Evolutionary conservation across 1,284 basidiomycete genomes (phyloP).

Genomic region (Singerocomus inundabilis): DNA sequence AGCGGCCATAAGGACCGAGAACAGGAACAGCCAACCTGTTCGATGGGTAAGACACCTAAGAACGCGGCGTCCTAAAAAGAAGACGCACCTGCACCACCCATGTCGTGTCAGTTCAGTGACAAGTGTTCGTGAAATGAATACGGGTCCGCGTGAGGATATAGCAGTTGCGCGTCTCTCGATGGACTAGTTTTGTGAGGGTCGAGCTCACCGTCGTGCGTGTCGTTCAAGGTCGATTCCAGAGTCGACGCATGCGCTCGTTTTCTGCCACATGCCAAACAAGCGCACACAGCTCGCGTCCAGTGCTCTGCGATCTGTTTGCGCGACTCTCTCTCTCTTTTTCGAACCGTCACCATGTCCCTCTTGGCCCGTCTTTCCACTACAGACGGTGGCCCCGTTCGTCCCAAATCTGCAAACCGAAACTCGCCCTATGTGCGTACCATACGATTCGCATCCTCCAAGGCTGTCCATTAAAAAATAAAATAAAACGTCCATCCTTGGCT

Average conservation of each 20-base stretch:
- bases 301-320: too few relatives aligned
- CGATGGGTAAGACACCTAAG: background rate
- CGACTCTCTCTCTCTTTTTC: constrained; percentile 8
- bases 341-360: constrained; percentile 42
- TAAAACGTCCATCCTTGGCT: constrained; percentile 8
- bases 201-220: constrained; percentile 1
- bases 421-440: constrained; percentile 68
- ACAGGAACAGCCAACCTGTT: constrained; percentile 91
- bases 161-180: background rate
- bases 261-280: constrained; percentile 32
- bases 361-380: constrained; percentile 61
- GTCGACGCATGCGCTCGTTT: constrained; percentile 15
- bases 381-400: constrained; percentile 54
- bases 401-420: constrained; percentile 48
- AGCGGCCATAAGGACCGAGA: constrained; percentile 90
- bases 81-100: constrained; percentile 32
- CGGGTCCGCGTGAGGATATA: background rate
- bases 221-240: constrained; percentile 1
- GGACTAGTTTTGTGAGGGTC: background rate
- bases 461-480: constrained; percentile 25
- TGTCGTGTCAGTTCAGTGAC: constrained; percentile 9
- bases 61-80: background rate
- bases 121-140: background rate
- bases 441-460: constrained; percentile 29
- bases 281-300: constrained; percentile 18